Percentiles rank a stretch among this genome's conserved stretches.
phyloP scores from a whole-genome alignment of 1,284 basidiomycete species.

The Boletus smithii region DNA sequence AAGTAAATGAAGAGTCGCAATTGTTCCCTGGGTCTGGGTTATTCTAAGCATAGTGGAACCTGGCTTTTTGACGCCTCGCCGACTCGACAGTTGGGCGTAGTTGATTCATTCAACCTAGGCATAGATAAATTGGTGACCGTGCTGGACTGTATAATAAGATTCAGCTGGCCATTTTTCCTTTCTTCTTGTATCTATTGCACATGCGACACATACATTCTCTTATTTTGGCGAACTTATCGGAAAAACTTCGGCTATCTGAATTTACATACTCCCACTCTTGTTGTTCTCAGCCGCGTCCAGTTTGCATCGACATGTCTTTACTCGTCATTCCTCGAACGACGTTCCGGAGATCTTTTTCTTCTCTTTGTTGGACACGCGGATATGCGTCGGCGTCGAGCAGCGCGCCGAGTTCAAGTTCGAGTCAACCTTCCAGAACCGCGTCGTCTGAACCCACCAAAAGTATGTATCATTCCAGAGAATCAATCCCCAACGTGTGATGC shows the following conservation, averaged over 20 bases:
- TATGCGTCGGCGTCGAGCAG: slow-evolving; percentile 13
- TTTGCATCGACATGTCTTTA: slow-evolving; percentile 22
- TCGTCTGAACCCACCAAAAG: slow-evolving; percentile 24
- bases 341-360: slow-evolving; percentile 7
- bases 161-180: slow-evolving; percentile 5
- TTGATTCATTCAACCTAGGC: neutral
- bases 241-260: too few relatives aligned
- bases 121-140: slow-evolving; percentile 14
- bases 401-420: neutral
- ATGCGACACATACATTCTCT: slow-evolving; percentile 4
- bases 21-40: slow-evolving; percentile 56
- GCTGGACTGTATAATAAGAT: slow-evolving; percentile 11
- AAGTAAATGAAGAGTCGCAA: slow-evolving; percentile 40
- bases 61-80: neutral
- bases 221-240: neutral
- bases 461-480: too few relatives aligned
- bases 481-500: too few relatives aligned
- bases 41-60: slow-evolving; percentile 37
- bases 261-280: too few relatives aligned
- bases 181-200: slow-evolving; percentile 25
- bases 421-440: slow-evolving; percentile 6
- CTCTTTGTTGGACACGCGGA: slow-evolving; percentile 10
- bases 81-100: too few relatives aligned
- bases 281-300: neutral
- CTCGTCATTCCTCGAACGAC: slow-evolving; percentile 15